Percentiles rank a stretch among this genome's conserved stretches.
These are phyloP conservation scores for Dictyostelium gargantuum DNA, from an alignment of 208 protist species.

Conservation along the genomic window DNA sequence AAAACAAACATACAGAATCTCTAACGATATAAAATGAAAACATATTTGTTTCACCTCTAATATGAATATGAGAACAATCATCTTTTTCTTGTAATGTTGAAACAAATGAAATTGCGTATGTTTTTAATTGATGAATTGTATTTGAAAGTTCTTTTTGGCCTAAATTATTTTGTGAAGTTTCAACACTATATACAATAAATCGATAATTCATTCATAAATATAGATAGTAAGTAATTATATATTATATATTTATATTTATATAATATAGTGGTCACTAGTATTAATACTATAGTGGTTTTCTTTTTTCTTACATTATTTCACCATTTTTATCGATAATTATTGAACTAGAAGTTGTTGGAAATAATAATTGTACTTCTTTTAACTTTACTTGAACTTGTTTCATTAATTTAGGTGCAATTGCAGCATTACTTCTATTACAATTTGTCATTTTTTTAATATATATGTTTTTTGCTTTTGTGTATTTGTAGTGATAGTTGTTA, in stretches of 20 bases:
- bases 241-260: not conserved
- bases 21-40: conserved; percentile 63
- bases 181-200: not conserved
- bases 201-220: too few species aligned
- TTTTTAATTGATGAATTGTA: conserved; percentile 64
- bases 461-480: not conserved
- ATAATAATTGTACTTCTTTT: conserved; percentile 39
- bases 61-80: conserved; percentile 57
- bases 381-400: conserved; percentile 52
- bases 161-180: not conserved
- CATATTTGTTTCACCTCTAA: conserved; percentile 49
- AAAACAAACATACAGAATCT: conserved; percentile 17
- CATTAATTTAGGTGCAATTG: conserved; percentile 44
- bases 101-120: conserved; percentile 53
- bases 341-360: conserved; percentile 5
- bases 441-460: conserved; percentile 23
- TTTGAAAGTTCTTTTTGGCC: conserved; percentile 42
- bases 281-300: too few species aligned
- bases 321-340: conserved; percentile 58
- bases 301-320: conserved; percentile 59
- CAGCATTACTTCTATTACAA: conserved; percentile 60
- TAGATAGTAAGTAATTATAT: too few species aligned
- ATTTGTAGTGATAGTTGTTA: not conserved
- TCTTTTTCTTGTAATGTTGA: conserved; percentile 56
- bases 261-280: not conserved